Evolutionary conservation across 192 early-diverging fungal genomes (phyloP).

Genomic region (Coemansia javaensis): DNA sequence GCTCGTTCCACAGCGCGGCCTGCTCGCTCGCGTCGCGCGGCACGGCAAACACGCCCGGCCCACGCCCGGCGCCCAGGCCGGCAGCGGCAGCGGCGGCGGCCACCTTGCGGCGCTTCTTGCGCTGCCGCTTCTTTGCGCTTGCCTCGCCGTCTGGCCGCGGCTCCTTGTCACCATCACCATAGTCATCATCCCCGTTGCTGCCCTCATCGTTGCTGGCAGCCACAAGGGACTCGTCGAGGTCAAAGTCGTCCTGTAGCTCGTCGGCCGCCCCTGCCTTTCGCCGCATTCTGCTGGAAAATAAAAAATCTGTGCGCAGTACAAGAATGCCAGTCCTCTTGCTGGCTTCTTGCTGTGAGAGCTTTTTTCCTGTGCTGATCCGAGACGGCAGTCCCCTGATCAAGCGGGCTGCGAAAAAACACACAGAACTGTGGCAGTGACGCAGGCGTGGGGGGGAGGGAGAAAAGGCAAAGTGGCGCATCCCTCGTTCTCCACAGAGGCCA

Average conservation of each 20-base stretch:
- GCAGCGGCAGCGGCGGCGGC: too few relatives aligned
- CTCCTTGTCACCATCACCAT: neutral
- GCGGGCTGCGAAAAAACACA: too few relatives aligned
- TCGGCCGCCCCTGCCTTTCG: conserved; percentile 20
- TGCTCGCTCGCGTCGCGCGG: conserved; percentile 18
- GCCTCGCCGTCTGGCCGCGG: neutral
- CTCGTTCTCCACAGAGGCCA: too few relatives aligned
- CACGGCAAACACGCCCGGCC: conserved; percentile 10
- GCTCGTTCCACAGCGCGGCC: conserved; percentile 34
- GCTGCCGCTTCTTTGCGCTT: conserved; percentile 9
- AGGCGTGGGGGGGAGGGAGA: too few relatives aligned
- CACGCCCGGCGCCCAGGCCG: neutral
- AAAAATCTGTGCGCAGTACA: too few relatives aligned
- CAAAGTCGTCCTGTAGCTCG: conserved; percentile 45
- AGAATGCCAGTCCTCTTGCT: conserved; percentile 5
- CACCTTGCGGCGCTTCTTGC: conserved; percentile 7
- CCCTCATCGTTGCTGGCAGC: neutral
- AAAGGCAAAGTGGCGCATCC: too few relatives aligned
- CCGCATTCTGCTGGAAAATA: conserved; percentile 3
- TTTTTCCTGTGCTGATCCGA: too few relatives aligned
- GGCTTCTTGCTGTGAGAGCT: too few relatives aligned
- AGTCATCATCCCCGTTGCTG: neutral
- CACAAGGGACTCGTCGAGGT: conserved; percentile 24
- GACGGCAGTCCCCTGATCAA: too few relatives aligned
- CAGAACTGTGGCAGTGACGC: too few relatives aligned